Conservation (phyloP, 2,329 filamentous ascomycete genomes). For the Alternaria dauci region DNA sequence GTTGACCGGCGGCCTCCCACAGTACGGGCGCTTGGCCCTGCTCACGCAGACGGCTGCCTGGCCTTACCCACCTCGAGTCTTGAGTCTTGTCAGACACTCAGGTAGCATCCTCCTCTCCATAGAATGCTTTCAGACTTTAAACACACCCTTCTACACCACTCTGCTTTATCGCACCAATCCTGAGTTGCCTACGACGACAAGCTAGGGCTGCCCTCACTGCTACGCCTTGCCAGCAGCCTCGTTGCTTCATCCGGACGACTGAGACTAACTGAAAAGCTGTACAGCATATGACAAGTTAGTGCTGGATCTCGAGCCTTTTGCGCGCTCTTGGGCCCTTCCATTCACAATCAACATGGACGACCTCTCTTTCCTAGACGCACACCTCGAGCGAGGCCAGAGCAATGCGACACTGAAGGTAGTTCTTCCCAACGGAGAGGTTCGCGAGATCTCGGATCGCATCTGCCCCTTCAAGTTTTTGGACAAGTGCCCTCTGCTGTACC, state of each 20-base stretch:
- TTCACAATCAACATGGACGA: slow-evolving; percentile 30
- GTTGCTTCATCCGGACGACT: background rate
- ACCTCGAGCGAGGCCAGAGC: slow-evolving; percentile 16
- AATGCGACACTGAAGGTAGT: slow-evolving; percentile 46
- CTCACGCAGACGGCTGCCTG: slow-evolving; percentile 24
- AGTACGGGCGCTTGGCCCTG: slow-evolving; percentile 7
- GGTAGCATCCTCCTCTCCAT: background rate
- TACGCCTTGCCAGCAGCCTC: slow-evolving; percentile 10
- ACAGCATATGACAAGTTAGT: background rate
- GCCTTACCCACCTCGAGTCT: slow-evolving; percentile 5
- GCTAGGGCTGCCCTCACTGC: slow-evolving; percentile 10
- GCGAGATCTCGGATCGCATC: slow-evolving; percentile 46
- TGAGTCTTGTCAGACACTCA: slow-evolving; percentile 21
- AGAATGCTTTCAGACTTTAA: background rate
- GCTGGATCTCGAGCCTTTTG: background rate
- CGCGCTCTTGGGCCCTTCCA: background rate
- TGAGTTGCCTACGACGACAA: background rate
- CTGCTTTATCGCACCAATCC: background rate
- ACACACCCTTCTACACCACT: background rate
- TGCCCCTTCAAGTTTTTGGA: slow-evolving; percentile 42
- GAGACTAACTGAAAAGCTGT: background rate
- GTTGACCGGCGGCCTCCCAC: slow-evolving; percentile 3
- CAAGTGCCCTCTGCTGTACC: slow-evolving; percentile 51
- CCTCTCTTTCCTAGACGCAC: slow-evolving; percentile 32
- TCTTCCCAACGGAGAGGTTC: slow-evolving; percentile 41